A percentile compares a stretch with the other conserved stretches of the same genome.
phyloP scores from a whole-genome alignment of 305 asterid species.

The Fraxinus velutina region DNA sequence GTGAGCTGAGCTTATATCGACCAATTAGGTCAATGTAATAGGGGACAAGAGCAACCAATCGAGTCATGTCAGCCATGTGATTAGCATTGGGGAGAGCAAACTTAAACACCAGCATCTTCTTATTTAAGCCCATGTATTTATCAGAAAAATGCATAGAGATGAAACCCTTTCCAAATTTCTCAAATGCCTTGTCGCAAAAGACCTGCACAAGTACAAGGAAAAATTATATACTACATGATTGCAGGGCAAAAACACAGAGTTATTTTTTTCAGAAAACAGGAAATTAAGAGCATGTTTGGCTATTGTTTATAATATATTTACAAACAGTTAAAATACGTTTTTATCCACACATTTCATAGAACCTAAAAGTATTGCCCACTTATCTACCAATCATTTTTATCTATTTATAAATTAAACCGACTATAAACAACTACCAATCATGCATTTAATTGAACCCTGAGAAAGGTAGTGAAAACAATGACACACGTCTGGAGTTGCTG shows the following conservation, averaged over 20 bases:
- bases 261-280: neutral
- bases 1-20: slow-evolving; percentile 88
- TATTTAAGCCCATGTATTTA: slow-evolving; percentile 67
- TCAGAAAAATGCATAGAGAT: slow-evolving; percentile 95
- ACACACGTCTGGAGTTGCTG: neutral
- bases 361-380: neutral
- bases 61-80: slow-evolving; percentile 85
- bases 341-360: neutral
- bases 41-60: slow-evolving; percentile 92
- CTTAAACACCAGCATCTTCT: slow-evolving; percentile 85
- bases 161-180: slow-evolving; percentile 79
- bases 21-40: slow-evolving; percentile 91
- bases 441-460: neutral
- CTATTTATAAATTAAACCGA: neutral
- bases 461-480: slow-evolving; percentile 12
- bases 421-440: neutral
- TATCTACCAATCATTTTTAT: neutral
- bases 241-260: neutral
- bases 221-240: slow-evolving; percentile 18
- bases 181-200: slow-evolving; percentile 83
- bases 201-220: slow-evolving; percentile 51
- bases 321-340: neutral
- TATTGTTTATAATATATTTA: neutral
- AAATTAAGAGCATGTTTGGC: neutral
- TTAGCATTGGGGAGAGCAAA: slow-evolving; percentile 81